phyloP scores from a whole-genome alignment of 805 yeast genomes.

The Yarrowia porcina region DNA sequence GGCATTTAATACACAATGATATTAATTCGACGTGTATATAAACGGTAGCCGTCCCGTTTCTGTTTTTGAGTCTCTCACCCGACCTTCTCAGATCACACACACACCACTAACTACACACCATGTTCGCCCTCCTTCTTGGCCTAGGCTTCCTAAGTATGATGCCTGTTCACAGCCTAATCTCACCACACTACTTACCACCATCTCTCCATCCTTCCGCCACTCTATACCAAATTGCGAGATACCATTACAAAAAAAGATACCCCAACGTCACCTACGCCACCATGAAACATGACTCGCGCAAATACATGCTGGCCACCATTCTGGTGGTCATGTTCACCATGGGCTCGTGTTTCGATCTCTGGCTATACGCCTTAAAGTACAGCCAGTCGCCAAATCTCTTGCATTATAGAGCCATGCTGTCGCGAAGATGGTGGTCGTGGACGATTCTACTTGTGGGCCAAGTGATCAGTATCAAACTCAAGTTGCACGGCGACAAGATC shows the following conservation, averaged over 20 bases:
- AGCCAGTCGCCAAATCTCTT: constrained; percentile 3
- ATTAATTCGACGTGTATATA: not conserved
- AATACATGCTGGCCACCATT: not conserved
- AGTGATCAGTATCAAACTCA: not conserved
- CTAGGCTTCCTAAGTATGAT: not conserved
- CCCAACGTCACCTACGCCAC: not conserved
- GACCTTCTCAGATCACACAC: too few species aligned
- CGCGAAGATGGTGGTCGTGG: constrained; percentile 22
- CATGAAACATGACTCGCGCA: not conserved
- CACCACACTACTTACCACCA: not conserved
- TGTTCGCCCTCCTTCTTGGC: not conserved
- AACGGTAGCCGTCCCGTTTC: too few species aligned
- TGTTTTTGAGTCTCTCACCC: too few species aligned
- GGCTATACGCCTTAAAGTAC: not conserved
- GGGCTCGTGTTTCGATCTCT: not conserved
- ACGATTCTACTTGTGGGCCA: not conserved
- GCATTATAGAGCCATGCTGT: constrained; percentile 3
- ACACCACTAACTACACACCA: too few species aligned
- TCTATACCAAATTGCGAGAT: not conserved
- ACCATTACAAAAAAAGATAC: not conserved
- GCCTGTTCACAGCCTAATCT: not conserved
- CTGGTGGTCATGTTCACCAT: constrained; percentile 10
- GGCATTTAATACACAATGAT: not conserved
- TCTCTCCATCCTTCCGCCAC: not conserved
- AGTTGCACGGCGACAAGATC: constrained; percentile 1